Conservation (phyloP, 495 filamentous ascomycete species). For the Neurospora intermedia region DNA sequence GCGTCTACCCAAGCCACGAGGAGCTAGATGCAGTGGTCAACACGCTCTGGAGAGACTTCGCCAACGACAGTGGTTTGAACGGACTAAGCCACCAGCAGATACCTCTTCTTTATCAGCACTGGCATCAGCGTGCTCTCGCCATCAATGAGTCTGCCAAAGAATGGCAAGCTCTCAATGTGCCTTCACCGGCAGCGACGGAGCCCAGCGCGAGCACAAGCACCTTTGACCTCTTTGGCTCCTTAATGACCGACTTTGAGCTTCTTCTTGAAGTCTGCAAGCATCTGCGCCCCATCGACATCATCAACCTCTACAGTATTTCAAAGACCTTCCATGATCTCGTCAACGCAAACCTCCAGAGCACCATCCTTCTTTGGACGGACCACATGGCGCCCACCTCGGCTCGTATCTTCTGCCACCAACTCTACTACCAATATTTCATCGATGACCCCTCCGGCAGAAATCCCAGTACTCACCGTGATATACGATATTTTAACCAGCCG, state of each 20-base stretch:
- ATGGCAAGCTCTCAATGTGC: constrained; percentile 1
- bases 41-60: neutral
- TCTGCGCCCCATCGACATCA: constrained; percentile 37
- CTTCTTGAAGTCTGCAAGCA: constrained; percentile 37
- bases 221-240: constrained; percentile 41
- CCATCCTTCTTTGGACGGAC: constrained; percentile 15
- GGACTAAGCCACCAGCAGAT: neutral
- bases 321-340: constrained; percentile 44
- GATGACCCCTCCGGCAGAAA: constrained; percentile 31
- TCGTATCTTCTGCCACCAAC: constrained; percentile 38
- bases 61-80: neutral
- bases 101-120: neutral
- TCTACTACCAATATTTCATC: constrained; percentile 42
- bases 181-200: neutral
- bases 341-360: constrained; percentile 33
- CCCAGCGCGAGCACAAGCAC: neutral
- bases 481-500: constrained; percentile 3
- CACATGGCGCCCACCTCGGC: constrained; percentile 34
- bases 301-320: constrained; percentile 47
- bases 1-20: neutral
- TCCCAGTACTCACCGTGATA: constrained; percentile 8
- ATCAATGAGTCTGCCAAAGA: constrained; percentile 4
- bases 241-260: constrained; percentile 40
- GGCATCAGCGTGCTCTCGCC: neutral
- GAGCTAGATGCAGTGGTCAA: neutral